Conservation (phyloP, 1,139 yeast species). For the Geotrichum carabidarum region DNA sequence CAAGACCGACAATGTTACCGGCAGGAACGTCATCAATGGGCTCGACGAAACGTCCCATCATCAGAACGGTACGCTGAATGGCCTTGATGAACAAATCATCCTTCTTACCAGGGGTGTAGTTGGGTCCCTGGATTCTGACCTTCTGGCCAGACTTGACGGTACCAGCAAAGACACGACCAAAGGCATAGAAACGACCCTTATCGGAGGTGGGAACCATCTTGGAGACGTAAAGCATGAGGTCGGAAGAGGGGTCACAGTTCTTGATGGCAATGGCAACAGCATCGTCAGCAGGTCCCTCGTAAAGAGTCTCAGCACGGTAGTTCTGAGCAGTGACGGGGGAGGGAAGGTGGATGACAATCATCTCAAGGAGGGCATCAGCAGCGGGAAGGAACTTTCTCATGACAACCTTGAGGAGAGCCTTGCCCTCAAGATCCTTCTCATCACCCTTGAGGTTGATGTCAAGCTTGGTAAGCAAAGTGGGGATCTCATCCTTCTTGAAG, state of each 20-base stretch:
- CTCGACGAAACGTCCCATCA: slow-evolving; percentile 99
- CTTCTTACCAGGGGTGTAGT: slow-evolving; percentile 97
- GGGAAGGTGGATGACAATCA: slow-evolving; percentile 98
- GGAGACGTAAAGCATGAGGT: slow-evolving; percentile 98
- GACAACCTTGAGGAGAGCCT: slow-evolving; percentile 95
- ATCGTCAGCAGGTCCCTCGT: slow-evolving; percentile 99
- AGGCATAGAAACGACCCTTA: slow-evolving; percentile 99
- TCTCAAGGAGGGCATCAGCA: slow-evolving; percentile 98
- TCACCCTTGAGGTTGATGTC: slow-evolving; percentile 87
- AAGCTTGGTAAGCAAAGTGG: slow-evolving; percentile 82
- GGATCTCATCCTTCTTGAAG: slow-evolving; percentile 95
- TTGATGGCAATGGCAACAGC: slow-evolving; percentile 85
- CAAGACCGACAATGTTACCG: slow-evolving; percentile 99
- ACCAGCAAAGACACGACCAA: slow-evolving; percentile 99
- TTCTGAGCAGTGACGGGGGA: slow-evolving; percentile 98
- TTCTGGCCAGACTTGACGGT: slow-evolving; percentile 98
- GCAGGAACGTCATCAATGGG: slow-evolving; percentile 99
- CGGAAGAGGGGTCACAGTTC: slow-evolving; percentile 98
- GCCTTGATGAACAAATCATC: slow-evolving; percentile 96
- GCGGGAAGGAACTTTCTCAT: slow-evolving; percentile 99
- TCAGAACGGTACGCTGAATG: slow-evolving; percentile 97
- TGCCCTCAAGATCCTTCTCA: slow-evolving; percentile 96
- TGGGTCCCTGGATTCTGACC: slow-evolving; percentile 99
- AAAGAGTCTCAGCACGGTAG: slow-evolving; percentile 98
- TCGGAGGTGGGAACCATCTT: slow-evolving; percentile 99